Evolutionary conservation across 768 basidiomycete genomes (phyloP).

Genomic region (Solioccasus polychromus): DNA sequence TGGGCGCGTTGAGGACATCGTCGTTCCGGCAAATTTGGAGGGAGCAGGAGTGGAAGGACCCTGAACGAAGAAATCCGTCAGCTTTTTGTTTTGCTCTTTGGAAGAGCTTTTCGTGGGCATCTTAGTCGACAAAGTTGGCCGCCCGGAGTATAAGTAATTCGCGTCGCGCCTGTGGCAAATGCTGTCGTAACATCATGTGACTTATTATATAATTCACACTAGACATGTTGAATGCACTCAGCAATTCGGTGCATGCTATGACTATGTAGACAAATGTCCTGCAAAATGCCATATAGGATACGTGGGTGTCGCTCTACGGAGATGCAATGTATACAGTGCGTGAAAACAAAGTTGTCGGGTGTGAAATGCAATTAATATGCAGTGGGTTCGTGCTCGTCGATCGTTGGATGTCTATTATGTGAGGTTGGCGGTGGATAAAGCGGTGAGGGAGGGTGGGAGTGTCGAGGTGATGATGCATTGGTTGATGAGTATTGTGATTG

Average conservation of each 20-base stretch:
- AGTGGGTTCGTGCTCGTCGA: slow-evolving; percentile 25
- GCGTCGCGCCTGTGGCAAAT: too few species aligned
- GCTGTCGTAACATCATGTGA: too few species aligned
- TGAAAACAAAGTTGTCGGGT: slow-evolving; percentile 3
- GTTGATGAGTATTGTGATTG: slow-evolving; percentile 33
- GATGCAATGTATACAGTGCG: slow-evolving; percentile 3
- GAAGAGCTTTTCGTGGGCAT: slow-evolving; percentile 20
- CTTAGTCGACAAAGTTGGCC: too few species aligned
- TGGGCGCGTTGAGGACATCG: slow-evolving; percentile 10
- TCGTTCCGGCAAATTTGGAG: slow-evolving; percentile 5
- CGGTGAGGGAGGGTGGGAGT: slow-evolving; percentile 32
- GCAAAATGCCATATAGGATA: slow-evolving; percentile 2
- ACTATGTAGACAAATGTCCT: slow-evolving; percentile 23
- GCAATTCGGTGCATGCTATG: slow-evolving; percentile 1
- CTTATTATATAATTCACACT: slow-evolving; percentile 1
- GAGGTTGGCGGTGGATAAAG: slow-evolving; percentile 23
- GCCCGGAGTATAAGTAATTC: too few species aligned
- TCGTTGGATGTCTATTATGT: slow-evolving; percentile 33
- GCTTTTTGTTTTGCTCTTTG: slow-evolving; percentile 21
- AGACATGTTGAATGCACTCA: too few species aligned
- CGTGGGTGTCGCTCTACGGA: slow-evolving; percentile 5
- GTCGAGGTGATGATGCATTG: slow-evolving; percentile 28
- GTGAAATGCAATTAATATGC: slow-evolving; percentile 13
- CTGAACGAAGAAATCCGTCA: slow-evolving; percentile 49
- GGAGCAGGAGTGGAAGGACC: slow-evolving; percentile 22